Evolutionary conservation across 129 eudicot species (phyloP).

Genomic region (Flaveria bidentis): DNA sequence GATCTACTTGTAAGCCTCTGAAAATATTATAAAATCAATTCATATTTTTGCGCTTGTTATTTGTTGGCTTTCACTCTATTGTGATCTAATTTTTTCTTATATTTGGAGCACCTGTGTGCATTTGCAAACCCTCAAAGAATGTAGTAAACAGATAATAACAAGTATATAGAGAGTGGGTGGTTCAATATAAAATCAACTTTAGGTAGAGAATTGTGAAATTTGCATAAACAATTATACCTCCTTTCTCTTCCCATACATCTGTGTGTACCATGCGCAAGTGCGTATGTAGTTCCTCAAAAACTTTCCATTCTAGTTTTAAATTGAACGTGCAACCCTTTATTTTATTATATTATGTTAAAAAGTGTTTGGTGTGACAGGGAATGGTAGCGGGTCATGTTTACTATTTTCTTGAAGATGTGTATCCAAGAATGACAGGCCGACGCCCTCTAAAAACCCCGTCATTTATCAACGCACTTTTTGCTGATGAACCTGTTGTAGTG

Average conservation of each 20-base stretch:
- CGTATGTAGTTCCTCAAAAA: neutral
- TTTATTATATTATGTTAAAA: neutral
- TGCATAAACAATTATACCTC: neutral
- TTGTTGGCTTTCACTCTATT: neutral
- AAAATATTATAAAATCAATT: slow-evolving; percentile 41
- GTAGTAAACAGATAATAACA: neutral
- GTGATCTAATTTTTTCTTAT: neutral
- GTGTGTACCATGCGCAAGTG: neutral
- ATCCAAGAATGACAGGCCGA: slow-evolving; percentile 86
- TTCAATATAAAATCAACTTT: neutral
- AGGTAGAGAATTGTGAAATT: neutral
- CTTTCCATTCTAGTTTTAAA: neutral
- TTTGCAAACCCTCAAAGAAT: neutral
- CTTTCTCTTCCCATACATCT: neutral
- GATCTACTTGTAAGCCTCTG: slow-evolving; percentile 68
- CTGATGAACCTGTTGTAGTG: slow-evolving; percentile 86
- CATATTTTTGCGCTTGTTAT: slow-evolving; percentile 56
- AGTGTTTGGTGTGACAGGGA: slow-evolving; percentile 49
- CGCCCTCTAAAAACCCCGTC: slow-evolving; percentile 88
- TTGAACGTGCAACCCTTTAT: neutral
- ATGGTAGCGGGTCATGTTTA: slow-evolving; percentile 98
- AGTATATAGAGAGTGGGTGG: neutral
- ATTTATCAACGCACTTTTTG: slow-evolving; percentile 65
- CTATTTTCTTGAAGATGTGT: slow-evolving; percentile 90
- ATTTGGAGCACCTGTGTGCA: neutral